Evolutionary conservation across 768 basidiomycete genomes (phyloP), one percentile per base, ranked within the genome.

Genomic region (Tulasnella sp.): DNA sequence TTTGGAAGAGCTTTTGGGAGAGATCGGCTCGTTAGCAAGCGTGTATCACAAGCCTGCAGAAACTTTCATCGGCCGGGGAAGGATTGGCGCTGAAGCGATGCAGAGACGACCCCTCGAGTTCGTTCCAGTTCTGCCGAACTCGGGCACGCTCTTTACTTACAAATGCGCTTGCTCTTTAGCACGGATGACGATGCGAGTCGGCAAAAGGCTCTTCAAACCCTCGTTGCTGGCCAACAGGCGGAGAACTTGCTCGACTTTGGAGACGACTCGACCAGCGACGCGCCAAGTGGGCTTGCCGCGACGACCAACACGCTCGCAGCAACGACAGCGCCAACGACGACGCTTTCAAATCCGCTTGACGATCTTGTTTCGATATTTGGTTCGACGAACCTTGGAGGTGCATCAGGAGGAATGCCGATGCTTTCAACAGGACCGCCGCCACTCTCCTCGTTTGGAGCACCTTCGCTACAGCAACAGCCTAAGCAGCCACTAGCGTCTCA

Each of bases 11-110:
- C 86, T 99, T 2, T 80, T 98, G 0, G 88, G 90, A 36, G 97
- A 98, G 79, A 86, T 98, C 26, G 94, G 93, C 1, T 88, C 86
- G 59, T 82, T 98, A 22, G 93, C 94, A 5, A 96, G 94, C 78
- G 94, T 96, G 1, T 99, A 99, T 78, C 97, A 99, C 82, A 98
- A 97, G 80, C 97, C 97, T 0, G 89, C 89, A 40, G 92, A 94
- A 78, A 98, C 97, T 0, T 99, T 99, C 77, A 87, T 99, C 71
- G 97, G 96, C 0, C 88, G 88, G 75, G 96, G 97, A 8, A 85
- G 95, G 64, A 84, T 98, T 72, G 90, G 94, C 8, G 92, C 88
- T 0, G 93, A 95, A 76, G 83, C 90, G 6, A 83, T 95, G 76
- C 86, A 88, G 75, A 83, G 84, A 76, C 89, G 85, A 80, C 86